Percentiles rank a stretch among this genome's conserved stretches.
These are phyloP conservation scores for Myriosclerotinia duriaeana DNA, from an alignment of 2,329 filamentous ascomycete species.

Conservation along the genomic window DNA sequence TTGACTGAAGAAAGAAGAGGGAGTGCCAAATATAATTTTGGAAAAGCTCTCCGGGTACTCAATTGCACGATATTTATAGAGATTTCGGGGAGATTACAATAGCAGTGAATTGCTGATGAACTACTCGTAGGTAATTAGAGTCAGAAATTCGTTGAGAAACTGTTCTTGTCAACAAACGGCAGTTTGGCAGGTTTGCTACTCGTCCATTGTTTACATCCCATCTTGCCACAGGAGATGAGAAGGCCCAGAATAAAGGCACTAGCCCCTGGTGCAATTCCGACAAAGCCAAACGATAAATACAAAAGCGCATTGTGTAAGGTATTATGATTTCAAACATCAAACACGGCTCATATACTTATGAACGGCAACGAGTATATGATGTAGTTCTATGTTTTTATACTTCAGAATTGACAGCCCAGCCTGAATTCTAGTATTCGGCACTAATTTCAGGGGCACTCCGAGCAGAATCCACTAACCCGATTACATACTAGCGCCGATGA, in stretches of 20 bases:
- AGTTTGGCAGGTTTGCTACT: neutral
- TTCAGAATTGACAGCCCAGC: neutral
- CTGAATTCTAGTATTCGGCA: neutral
- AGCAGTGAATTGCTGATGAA: neutral
- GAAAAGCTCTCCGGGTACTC: neutral
- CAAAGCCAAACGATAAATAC: neutral
- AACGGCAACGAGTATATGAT: neutral
- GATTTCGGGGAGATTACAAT: neutral
- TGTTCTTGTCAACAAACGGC: neutral
- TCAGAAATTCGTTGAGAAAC: neutral
- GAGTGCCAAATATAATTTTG: too few relatives aligned
- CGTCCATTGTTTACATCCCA: neutral
- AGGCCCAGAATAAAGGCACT: neutral
- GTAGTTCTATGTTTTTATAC: neutral
- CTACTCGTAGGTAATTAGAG: neutral
- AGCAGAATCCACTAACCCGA: neutral
- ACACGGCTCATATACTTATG: neutral
- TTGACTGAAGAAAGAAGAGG: too few relatives aligned
- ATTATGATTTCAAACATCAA: fast-evolving
- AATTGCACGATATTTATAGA: neutral
- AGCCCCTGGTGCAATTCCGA: neutral
- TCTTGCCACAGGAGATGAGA: neutral
- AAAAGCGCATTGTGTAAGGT: too few relatives aligned
- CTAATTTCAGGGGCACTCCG: neutral
- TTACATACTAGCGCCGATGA: neutral